A percentile compares a stretch with the other conserved stretches of the same genome.
phyloP scores from a whole-genome alignment of 2,329 filamentous ascomycete species.

The Diaporthe longicolla region DNA sequence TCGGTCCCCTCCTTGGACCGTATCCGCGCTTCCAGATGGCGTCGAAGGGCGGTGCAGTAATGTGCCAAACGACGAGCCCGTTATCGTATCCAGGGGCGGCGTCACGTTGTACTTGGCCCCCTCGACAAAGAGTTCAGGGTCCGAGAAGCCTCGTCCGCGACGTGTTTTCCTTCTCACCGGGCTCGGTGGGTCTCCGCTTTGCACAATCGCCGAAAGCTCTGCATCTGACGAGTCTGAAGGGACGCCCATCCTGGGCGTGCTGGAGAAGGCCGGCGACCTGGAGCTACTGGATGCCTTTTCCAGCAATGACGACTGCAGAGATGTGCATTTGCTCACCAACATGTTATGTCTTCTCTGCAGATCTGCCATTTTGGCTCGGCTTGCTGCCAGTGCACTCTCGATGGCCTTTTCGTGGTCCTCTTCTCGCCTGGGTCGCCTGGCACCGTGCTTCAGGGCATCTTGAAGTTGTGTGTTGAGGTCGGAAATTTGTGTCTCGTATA shows the following conservation, averaged over 20 bases:
- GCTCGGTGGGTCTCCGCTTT: slow-evolving; percentile 49
- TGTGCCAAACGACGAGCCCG: slow-evolving; percentile 45
- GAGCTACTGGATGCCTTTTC: slow-evolving; percentile 60
- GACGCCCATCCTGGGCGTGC: slow-evolving; percentile 38
- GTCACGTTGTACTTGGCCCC: slow-evolving; percentile 59
- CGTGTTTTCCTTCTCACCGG: slow-evolving; percentile 56
- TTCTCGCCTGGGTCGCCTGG: slow-evolving; percentile 41
- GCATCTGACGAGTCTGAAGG: slow-evolving; percentile 50
- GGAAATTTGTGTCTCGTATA: slow-evolving; percentile 65
- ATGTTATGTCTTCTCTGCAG: slow-evolving; percentile 66
- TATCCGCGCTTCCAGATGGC: slow-evolving; percentile 50
- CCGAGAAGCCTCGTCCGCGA: slow-evolving; percentile 57
- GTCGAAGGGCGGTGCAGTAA: slow-evolving; percentile 54
- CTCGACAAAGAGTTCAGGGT: slow-evolving; percentile 56
- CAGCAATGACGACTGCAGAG: slow-evolving; percentile 64
- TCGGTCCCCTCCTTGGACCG: slow-evolving; percentile 48
- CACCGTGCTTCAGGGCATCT: slow-evolving; percentile 51
- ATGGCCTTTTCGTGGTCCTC: slow-evolving; percentile 55
- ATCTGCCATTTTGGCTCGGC: slow-evolving; percentile 66
- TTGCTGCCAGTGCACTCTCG: slow-evolving; percentile 64
- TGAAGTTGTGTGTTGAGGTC: slow-evolving; percentile 62
- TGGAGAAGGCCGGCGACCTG: slow-evolving; percentile 15
- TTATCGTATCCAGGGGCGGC: slow-evolving; percentile 54
- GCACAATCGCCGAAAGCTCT: slow-evolving; percentile 54
- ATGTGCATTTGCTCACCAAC: slow-evolving; percentile 66